Base-by-base conservation (phyloP, 2,329 filamentous ascomycete genomes). In the Calonectria leucothoes region DNA sequence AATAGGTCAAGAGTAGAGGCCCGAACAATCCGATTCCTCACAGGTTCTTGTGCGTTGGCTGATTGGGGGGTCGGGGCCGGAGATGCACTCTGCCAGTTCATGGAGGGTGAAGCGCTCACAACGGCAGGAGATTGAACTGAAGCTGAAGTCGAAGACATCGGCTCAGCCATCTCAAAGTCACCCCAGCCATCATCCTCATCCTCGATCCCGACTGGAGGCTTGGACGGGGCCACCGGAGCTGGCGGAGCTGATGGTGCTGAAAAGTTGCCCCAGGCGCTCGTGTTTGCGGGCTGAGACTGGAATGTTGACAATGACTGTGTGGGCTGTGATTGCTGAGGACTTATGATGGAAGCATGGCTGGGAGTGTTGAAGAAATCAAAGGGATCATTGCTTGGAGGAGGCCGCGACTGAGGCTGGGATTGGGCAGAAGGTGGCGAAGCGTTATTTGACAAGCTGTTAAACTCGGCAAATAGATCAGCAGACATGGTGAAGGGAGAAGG, bases 131-230 rank as follows among this genome's bases (percentile, higher is more conserved):
- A 63, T 25, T 73, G 67, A 33, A 74, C 68, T 27, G 78, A 71
- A 59, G 76, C 70, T 71, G 71, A 49, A 64, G 52, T 51, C 10
- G 78, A 69, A 12, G 74, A 69, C 5, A 78, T 71, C 1, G 84
- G 81, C 45, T 87, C 83, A 20, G 90, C 91, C 55, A 89, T 87
- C 82, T 93, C 92, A 78, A 94, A 94, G 69, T 93, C 92, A 0
- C 92, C 92, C 89, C 92, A 94, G 33, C 88, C 90, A 78, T 93
- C 91, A 69, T 93, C 91, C 10, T 92, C 89, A 4, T 89, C 90
- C 7, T 85, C 84, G 27, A 74, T 79, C 42, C 80, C 64, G 64
- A 75, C 71, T 63, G 74, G 33, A 70, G 75, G 69, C 69, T 75
- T 74, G 35, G 75, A 48, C 29, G 61, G 29, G 42, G 64, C 65